A percentile compares a stretch with the other conserved stretches of the same genome.
These are phyloP conservation scores for Aspergillus floridensis DNA, from an alignment of 2,329 filamentous ascomycete species.

Conservation along the genomic window DNA sequence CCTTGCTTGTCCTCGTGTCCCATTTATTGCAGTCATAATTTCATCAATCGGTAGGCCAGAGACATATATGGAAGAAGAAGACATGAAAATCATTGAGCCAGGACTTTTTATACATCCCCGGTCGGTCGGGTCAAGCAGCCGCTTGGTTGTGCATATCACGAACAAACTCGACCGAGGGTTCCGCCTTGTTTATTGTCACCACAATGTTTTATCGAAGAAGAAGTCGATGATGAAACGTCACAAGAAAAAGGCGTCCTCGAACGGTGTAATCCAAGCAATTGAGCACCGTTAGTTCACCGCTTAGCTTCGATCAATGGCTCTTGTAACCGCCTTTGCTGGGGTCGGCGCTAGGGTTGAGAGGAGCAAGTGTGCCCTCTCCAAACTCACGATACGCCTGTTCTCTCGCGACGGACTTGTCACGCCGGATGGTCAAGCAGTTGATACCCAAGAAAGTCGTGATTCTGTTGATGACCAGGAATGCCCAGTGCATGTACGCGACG, in stretches of 20 bases:
- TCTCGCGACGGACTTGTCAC: conserved; percentile 32
- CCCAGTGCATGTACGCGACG: conserved; percentile 91
- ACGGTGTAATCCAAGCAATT: background rate
- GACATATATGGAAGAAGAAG: conserved; percentile 14
- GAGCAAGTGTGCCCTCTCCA: conserved; percentile 24
- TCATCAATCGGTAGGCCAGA: conserved; percentile 13
- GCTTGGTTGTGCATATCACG: background rate
- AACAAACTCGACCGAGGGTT: background rate
- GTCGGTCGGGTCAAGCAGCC: background rate
- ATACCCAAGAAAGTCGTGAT: conserved; percentile 93
- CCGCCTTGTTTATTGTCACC: background rate
- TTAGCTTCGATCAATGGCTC: conserved; percentile 14
- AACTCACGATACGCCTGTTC: conserved; percentile 38
- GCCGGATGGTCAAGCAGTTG: conserved; percentile 81
- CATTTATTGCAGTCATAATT: conserved; percentile 19
- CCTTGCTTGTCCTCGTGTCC: conserved; percentile 8
- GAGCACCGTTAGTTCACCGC: background rate
- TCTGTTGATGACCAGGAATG: conserved; percentile 80
- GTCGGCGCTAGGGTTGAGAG: conserved; percentile 10
- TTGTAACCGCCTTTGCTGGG: conserved; percentile 19
- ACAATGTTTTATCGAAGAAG: background rate
- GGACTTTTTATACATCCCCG: conserved; percentile 4
- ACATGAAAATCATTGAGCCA: conserved; percentile 15
- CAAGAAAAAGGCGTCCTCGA: background rate
- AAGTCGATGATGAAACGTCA: background rate